Evolutionary conservation across 768 basidiomycete species (phyloP), one percentile per base, ranked within the genome.

Genomic region (Brasilioporus rufonigricans): DNA sequence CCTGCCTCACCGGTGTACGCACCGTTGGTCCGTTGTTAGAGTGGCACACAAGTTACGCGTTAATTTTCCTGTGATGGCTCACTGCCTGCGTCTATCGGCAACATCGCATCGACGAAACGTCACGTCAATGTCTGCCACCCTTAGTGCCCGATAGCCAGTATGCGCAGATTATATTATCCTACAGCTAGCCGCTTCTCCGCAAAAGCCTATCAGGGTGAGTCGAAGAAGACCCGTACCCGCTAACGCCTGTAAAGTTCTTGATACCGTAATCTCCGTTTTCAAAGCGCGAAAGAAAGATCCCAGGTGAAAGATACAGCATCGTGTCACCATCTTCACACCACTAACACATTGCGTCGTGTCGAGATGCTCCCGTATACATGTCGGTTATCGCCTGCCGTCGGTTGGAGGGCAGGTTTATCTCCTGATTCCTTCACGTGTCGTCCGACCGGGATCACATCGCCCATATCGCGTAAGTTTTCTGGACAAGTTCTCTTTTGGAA

Each of bases 241-340:
- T 67, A 69, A 67, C 62, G 54, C 69, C 66, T 60, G 57, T 47
- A 40, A 41, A 48, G 56, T 53, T 50, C 55, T 57, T 27, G 65
- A 58, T 68, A 64, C 70, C 70, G 70, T 66, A 71, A 71, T 71
- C 70, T 72, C 70, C 70, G 70, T 61, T 49, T 50, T 55, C 48
- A 26, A 60, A 55, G 55, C 52, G 54, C 55, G 59, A 31, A 51
- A 55, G 29, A 53, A 57, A 61, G 56, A 58, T 64, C 55, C 45
- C 57, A 56, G 49, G 52, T 40, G 38, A 47, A 47, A 23, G 45
- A 58, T 46, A 52, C 50, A 21, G 49, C 21, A 57, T 53, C 52
- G 27, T 59, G 40, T 61, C 60, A 48, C 43, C 18, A 19, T 57
- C 36, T 48, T 50, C 45, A 31, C 52, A 49, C 43, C 29, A 19